phyloP scores from a whole-genome alignment of 2,329 filamentous ascomycete genomes.

The Trichoderma sp. region DNA sequence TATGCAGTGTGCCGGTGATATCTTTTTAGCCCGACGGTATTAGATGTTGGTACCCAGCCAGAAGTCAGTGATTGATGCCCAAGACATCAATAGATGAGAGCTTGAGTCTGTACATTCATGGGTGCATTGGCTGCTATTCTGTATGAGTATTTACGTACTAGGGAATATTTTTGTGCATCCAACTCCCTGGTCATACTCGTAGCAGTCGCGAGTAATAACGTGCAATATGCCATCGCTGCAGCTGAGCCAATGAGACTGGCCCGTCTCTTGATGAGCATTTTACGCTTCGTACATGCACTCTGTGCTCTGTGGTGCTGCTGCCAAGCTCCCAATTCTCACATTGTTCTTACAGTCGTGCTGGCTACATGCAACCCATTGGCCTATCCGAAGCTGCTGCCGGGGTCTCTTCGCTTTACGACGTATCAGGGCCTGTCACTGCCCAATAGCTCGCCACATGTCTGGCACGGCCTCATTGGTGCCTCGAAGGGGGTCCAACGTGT shows the following conservation, averaged over 20 bases:
- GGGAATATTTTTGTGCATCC: background rate
- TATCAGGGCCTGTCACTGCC: background rate
- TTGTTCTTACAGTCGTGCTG: background rate
- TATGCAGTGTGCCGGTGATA: background rate
- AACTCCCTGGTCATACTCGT: background rate
- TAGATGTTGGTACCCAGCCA: background rate
- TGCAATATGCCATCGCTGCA: background rate
- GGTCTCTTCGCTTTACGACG: background rate
- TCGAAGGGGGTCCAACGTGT: background rate
- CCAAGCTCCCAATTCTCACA: background rate
- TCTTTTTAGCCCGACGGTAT: background rate
- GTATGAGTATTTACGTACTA: too few relatives aligned
- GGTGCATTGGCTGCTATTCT: background rate
- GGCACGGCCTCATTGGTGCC: slow-evolving; percentile 16
- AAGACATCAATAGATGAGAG: background rate
- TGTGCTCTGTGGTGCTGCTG: background rate
- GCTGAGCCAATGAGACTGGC: background rate
- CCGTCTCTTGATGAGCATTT: background rate
- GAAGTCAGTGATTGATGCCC: slow-evolving; percentile 7
- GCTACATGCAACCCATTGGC: background rate
- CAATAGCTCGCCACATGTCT: slow-evolving; percentile 16
- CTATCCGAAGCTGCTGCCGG: background rate
- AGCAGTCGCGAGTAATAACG: background rate
- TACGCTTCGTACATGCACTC: too few relatives aligned
- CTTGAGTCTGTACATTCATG: background rate